Evolutionary conservation across 768 basidiomycete genomes (phyloP), one percentile per base, ranked within the genome.

Genomic region (Trametes coccinea): DNA sequence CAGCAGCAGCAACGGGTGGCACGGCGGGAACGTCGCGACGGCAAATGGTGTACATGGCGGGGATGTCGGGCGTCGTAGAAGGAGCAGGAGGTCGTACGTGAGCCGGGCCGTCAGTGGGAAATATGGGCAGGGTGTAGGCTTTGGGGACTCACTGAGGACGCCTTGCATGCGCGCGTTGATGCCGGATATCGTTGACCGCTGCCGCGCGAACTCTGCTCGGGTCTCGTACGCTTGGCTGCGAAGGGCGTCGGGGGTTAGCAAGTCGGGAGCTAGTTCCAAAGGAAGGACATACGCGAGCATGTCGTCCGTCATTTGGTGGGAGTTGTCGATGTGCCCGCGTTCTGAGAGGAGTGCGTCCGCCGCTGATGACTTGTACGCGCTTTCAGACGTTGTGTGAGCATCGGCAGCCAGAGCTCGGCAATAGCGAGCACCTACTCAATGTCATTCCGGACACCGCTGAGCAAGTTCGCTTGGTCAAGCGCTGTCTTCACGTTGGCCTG

Each of bases 201-300:
- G 97, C 47, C 86, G 83, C 30, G 83, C 78, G 75, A 99, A 98
- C 75, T 98, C 96, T 22, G 92, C 85, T 33, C 97, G 88, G 3
- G 96, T 98, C 71, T 94, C 97, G 70, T 98, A 95, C 31, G 96
- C 97, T 85, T 98, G 97, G 46, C 95, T 98, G 72, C 47, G 49
- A 17, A 5, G 13, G 44, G 53, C 39, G 9, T 30, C 29, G 14
- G 39, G 45, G 51, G 33, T 17, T 16, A 3, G 33, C 4, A 22
- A 16, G 6, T 14, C 14, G 16, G 13, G 39, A 48, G 30, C 14
- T 31, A 17, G 16, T 27, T 27, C 1, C 11, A 37, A 2, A 27
- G 50, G 2, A 30, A 37, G 34, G 22, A 73, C 90, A 60, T 70
- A 96, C 95, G 90, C 84, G 29, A 99, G 79, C 37, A 95, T 82